Percentiles rank a stretch among this genome's conserved stretches.
Conservation (phyloP, 2,329 filamentous ascomycete genomes). For the Colletotrichum tofieldiae region DNA sequence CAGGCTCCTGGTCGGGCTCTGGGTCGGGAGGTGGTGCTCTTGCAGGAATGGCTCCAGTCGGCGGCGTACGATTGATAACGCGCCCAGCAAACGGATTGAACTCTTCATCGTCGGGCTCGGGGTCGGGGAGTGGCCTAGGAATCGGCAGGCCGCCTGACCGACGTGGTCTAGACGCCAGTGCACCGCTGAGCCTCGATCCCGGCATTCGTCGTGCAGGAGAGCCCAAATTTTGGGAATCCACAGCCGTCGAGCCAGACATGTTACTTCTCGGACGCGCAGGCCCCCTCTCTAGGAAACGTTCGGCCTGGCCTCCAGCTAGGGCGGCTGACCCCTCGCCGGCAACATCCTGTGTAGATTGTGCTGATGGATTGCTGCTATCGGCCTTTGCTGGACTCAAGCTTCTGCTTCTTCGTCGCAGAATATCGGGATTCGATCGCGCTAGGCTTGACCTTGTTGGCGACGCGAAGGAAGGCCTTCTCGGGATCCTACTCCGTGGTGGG, state of each 20-base stretch:
- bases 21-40: slow-evolving; percentile 13
- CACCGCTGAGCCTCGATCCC: slow-evolving; percentile 49
- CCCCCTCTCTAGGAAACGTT: slow-evolving; percentile 19
- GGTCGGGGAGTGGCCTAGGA: slow-evolving; percentile 64
- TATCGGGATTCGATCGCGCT: slow-evolving; percentile 72
- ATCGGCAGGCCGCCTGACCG: slow-evolving; percentile 60
- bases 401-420: slow-evolving; percentile 56
- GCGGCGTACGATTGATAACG: slow-evolving; percentile 55
- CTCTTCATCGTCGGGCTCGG: slow-evolving; percentile 58
- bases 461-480: slow-evolving; percentile 70
- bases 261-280: slow-evolving; percentile 30
- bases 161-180: slow-evolving; percentile 54
- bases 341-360: slow-evolving; percentile 7
- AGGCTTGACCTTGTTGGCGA: slow-evolving; percentile 79
- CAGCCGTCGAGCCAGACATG: slow-evolving; percentile 16
- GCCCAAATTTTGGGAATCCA: slow-evolving; percentile 14
- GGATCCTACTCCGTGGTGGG: slow-evolving; percentile 47
- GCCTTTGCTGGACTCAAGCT: slow-evolving; percentile 37
- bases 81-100: slow-evolving; percentile 60
- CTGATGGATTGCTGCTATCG: slow-evolving; percentile 42
- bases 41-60: slow-evolving; percentile 41
- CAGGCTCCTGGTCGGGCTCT: slow-evolving; percentile 64
- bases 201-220: slow-evolving; percentile 49
- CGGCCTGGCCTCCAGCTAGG: slow-evolving; percentile 8
- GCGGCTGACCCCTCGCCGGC: slow-evolving; percentile 1